These are phyloP conservation scores for Bryoglossum gracile DNA, from an alignment of 495 filamentous ascomycete genomes.

Conservation along the genomic window DNA sequence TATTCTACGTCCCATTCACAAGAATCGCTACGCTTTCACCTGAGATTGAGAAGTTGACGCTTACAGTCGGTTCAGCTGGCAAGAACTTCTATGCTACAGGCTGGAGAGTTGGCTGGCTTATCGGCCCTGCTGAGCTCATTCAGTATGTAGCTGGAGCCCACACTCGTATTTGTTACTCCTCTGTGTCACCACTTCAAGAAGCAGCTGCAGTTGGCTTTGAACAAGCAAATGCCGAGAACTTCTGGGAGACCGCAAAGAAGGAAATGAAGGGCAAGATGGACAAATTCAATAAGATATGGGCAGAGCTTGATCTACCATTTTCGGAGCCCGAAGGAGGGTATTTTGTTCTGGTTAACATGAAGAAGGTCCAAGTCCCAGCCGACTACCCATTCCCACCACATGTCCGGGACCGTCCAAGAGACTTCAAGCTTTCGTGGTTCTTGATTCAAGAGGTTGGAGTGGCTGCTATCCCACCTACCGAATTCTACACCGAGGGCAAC, in stretches of 20 bases:
- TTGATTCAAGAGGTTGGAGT: conserved; percentile 93
- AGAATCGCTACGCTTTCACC: conserved; percentile 82
- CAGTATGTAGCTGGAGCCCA: conserved; percentile 89
- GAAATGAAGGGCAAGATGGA: conserved; percentile 91
- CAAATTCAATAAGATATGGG: conserved; percentile 78
- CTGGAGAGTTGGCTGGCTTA: conserved; percentile 93
- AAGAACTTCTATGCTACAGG: conserved; percentile 98
- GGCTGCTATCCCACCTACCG: conserved; percentile 90
- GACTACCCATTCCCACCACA: conserved; percentile 84
- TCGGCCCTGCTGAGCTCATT: conserved; percentile 81
- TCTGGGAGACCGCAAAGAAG: conserved; percentile 77
- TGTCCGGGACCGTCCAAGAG: conserved; percentile 74
- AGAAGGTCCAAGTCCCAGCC: conserved; percentile 70
- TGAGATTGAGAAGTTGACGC: conserved; percentile 75
- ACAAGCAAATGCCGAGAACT: conserved; percentile 70
- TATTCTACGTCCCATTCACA: conserved; percentile 92
- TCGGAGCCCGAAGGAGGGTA: conserved; percentile 93
- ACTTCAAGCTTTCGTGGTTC: conserved; percentile 95
- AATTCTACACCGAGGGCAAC: conserved; percentile 87
- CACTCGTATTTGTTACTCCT: conserved; percentile 93
- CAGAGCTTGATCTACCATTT: conserved; percentile 85
- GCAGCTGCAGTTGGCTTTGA: conserved; percentile 96
- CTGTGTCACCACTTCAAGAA: conserved; percentile 89
- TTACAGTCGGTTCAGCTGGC: conserved; percentile 90
- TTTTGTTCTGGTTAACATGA: conserved; percentile 89